Evolutionary conservation across 345 rosid species (phyloP), one percentile per base, ranked within the genome.

Genomic region (Brassica napus): DNA sequence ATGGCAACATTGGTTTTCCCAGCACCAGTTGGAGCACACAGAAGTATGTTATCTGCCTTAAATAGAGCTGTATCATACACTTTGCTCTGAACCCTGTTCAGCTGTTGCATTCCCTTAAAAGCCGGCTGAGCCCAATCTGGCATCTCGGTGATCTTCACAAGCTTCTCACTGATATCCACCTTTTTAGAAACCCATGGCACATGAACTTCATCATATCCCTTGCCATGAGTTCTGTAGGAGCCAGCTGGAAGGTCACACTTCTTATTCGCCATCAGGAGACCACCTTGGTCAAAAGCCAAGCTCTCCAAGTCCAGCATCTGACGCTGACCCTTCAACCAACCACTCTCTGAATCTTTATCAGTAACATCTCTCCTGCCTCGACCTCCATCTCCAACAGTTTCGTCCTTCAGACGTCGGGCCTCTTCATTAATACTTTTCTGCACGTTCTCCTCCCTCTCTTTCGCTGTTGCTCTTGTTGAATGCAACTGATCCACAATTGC

Each of bases 1-100:
- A 95, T 91, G 0, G 97, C 99, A 76, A 95, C 99, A 79, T 93
- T 95, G 55, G 99, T 95, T 84, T 95, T 93, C 42, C 99, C 99
- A 11, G 99, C 97, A 12, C 99, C 99, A 47, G 98, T 95, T 4
- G 99, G 99, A 54, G 99, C 99, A 86, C 99, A 95, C 61, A 95
- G 78, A 63, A 95, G 96, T 76, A 95, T 76, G 71, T 95, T 93
- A 32, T 95, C 96, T 11, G 97, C 90, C 61, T 81, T 59, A 74
- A 85, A 88, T 21, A 93, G 86, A 0, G 99, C 99, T 77, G 98
- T 88, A 24, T 93, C 86, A 61, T 88, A 95, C 39, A 95, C 97
- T 84, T 82, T 90, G 85, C 97, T 92, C 82, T 95, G 99, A 32
- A 95, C 93, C 81, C 97, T 90, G 84, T 95, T 95, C 89, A 95